These are phyloP conservation scores for Helotiales sp. DNA, from an alignment of 2,329 filamentous ascomycete genomes.

Conservation along the genomic window DNA sequence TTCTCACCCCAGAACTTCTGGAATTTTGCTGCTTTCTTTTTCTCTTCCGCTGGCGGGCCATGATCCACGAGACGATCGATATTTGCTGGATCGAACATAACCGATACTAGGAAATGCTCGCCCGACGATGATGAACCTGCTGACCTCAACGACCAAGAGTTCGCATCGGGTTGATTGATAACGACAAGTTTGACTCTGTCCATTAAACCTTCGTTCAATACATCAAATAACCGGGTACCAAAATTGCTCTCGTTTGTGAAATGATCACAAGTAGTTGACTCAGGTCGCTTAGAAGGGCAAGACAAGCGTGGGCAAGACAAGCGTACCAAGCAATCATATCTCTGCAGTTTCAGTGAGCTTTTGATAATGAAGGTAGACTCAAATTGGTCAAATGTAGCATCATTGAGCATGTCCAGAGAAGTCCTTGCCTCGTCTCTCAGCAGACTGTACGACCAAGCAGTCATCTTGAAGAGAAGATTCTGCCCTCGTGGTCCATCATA, in stretches of 20 bases:
- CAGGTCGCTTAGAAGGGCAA: constrained; percentile 2
- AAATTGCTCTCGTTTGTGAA: constrained; percentile 36
- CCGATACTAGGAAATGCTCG: constrained; percentile 57
- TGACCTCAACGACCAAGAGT: constrained; percentile 49
- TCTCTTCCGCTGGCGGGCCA: constrained; percentile 83
- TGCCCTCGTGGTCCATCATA: constrained; percentile 74
- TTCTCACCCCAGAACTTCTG: constrained; percentile 94
- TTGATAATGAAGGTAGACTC: constrained; percentile 77
- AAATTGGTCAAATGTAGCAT: constrained; percentile 76
- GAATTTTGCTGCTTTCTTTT: constrained; percentile 78
- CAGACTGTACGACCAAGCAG: constrained; percentile 73
- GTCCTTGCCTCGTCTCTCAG: constrained; percentile 73
- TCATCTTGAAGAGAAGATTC: constrained; percentile 92
- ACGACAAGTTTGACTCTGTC: constrained; percentile 72
- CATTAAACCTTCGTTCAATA: constrained; percentile 70
- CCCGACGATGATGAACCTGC: constrained; percentile 34
- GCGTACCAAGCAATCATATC: constrained; percentile 51
- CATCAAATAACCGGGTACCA: constrained; percentile 59
- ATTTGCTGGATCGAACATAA: constrained; percentile 72
- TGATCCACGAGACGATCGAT: constrained; percentile 79
- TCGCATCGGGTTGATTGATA: constrained; percentile 45
- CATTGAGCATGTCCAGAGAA: constrained; percentile 73
- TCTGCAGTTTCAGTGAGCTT: constrained; percentile 53
- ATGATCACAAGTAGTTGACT: constrained; percentile 27
- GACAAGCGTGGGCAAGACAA: constrained; percentile 10